Conservation (phyloP, 495 filamentous ascomycete species). For the Aspergillus biplanus region DNA sequence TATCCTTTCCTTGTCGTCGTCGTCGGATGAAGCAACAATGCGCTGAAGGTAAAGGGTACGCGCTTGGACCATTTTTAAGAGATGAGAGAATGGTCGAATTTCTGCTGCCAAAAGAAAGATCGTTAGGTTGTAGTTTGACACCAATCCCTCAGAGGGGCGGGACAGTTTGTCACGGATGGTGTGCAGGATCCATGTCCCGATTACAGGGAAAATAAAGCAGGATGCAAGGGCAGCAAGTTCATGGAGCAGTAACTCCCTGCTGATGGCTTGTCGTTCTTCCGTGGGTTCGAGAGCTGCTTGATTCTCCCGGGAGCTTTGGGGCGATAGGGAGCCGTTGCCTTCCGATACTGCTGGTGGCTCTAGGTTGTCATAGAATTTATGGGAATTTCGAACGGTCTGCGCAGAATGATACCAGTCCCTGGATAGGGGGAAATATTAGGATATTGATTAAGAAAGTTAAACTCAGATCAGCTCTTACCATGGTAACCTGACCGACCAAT, state of each 20-base stretch:
- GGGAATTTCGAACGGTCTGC: constrained; percentile 59
- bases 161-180: constrained; percentile 74
- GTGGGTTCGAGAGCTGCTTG: constrained; percentile 10
- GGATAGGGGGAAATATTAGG: constrained; percentile 3
- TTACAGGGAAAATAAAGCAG: constrained; percentile 78
- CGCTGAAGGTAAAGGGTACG: constrained; percentile 85
- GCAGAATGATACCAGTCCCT: constrained; percentile 92
- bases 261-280: neutral
- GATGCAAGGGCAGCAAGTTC: constrained; percentile 72
- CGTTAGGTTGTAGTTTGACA: constrained; percentile 92
- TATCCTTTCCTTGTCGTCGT: constrained; percentile 39
- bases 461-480: constrained; percentile 58
- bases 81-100: constrained; percentile 76
- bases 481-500: constrained; percentile 90
- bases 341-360: constrained; percentile 29
- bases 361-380: constrained; percentile 49
- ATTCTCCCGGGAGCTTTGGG: constrained; percentile 39
- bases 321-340: constrained; percentile 48
- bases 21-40: constrained; percentile 58
- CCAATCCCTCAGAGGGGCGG: constrained; percentile 79
- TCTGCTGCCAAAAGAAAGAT: constrained; percentile 91
- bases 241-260: constrained; percentile 69
- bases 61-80: constrained; percentile 76
- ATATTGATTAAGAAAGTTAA: constrained; percentile 12
- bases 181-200: constrained; percentile 81